Conservation (phyloP, 1,284 basidiomycete genomes). For the Neolentinus lepideus region DNA sequence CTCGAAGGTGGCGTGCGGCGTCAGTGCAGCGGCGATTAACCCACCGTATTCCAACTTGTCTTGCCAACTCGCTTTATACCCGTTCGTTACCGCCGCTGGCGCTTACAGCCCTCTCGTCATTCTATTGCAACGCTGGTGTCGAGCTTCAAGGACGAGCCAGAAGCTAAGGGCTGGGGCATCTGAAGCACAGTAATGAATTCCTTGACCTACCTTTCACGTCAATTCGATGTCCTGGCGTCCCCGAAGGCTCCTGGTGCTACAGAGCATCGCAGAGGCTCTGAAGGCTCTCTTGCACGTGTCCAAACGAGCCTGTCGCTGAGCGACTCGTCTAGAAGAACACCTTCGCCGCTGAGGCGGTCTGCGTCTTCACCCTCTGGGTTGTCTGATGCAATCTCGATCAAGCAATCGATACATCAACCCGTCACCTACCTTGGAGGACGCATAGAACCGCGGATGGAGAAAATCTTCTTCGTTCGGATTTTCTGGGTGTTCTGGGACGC, state of each 20-base stretch:
- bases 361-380: slow-evolving; percentile 40
- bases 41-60: neutral
- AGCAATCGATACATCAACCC: neutral
- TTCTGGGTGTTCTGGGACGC: slow-evolving; percentile 45
- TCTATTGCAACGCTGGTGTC: neutral
- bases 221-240: slow-evolving; percentile 53
- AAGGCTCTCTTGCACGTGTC: neutral
- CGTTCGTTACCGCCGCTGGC: neutral
- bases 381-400: neutral
- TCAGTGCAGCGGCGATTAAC: neutral
- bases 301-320: neutral
- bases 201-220: slow-evolving; percentile 59
- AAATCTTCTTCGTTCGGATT: slow-evolving; percentile 44
- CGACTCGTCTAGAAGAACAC: neutral
- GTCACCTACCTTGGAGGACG: neutral
- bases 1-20: neutral
- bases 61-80: neutral
- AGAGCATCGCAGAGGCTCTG: neutral
- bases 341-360: slow-evolving; percentile 33
- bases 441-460: neutral
- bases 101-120: neutral
- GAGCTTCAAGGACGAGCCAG: neutral
- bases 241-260: neutral
- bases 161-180: neutral
- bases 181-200: slow-evolving; percentile 49